Evolutionary conservation across 2,329 filamentous ascomycete species (phyloP), one percentile per base, ranked within the genome.

Genomic region (Tolypocladium album): DNA sequence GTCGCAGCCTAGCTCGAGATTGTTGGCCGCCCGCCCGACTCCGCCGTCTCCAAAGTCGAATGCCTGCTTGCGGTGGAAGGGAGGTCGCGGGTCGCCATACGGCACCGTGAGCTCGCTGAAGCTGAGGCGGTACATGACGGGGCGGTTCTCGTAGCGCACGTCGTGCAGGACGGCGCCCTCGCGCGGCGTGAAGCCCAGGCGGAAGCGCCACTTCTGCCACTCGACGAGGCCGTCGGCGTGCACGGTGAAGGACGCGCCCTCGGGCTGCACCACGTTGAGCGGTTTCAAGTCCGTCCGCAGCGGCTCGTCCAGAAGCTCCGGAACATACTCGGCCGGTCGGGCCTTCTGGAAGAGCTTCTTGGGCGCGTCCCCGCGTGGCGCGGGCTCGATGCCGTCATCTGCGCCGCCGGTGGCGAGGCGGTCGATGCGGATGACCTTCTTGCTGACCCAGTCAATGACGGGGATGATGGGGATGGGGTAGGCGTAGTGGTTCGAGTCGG

Each of bases 21-120:
- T 88, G 70, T 90, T 90, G 20, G 85, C 84, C 56, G 80, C 83
- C 56, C 83, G 79, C 1, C 88, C 88, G 31, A 84, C 82, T 6
- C 87, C 87, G 12, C 81, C 84, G 61, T 90, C 86, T 9, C 88
- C 88, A 61, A 90, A 82, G 65, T 90, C 87, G 65, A 90, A 89
- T 0, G 87, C 87, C 58, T 86, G 83, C 69, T 90, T 90, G 50
- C 86, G 80, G 58, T 87, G 84, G 68, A 83, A 89, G 0, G 86
- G 87, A 0, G 79, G 74, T 1, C 87, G 80, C 0, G 84, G 84
- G 65, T 89, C 87, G 3, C 77, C 85, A 64, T 89, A 90, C 0
- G 85, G 85, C 0, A 88, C 85, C 1, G 82, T 82, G 82, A 90
- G 88, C 70, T 91, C 88, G 63, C 82, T 84, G 61, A 88, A 79